Percentiles rank a stretch among this genome's conserved stretches.
Conservation (phyloP, 2,329 filamentous ascomycete genomes). For the Botrytis medusae region DNA sequence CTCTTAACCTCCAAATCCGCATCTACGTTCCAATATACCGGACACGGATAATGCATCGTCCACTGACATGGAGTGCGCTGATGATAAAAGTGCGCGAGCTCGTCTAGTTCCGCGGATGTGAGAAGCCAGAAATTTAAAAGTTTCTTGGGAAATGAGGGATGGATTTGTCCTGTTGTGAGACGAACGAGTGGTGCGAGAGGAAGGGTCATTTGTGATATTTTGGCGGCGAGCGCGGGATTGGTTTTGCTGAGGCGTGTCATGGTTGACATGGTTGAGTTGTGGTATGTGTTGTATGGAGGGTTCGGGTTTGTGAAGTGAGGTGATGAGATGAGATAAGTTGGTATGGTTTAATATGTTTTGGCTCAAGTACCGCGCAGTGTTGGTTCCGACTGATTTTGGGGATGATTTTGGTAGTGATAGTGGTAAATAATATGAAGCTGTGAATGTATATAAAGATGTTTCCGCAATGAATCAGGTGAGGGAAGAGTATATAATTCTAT, state of each 20-base stretch:
- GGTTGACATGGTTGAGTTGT: conserved; percentile 2
- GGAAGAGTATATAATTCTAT: background rate
- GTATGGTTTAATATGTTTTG: background rate
- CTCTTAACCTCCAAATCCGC: conserved; percentile 62
- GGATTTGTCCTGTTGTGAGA: conserved; percentile 59
- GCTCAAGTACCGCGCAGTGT: background rate
- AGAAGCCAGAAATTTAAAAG: conserved; percentile 73
- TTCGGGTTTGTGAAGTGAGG: background rate
- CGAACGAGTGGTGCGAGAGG: conserved; percentile 66
- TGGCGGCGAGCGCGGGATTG: conserved; percentile 56
- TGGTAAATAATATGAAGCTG: background rate
- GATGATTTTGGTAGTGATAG: too few relatives aligned
- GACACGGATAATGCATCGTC: conserved; percentile 63
- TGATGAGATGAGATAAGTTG: background rate
- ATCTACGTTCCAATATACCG: conserved; percentile 60
- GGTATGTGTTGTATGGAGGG: background rate
- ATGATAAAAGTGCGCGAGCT: conserved; percentile 70
- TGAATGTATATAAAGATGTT: conserved; percentile 12
- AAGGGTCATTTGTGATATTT: conserved; percentile 65
- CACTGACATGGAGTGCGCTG: conserved; percentile 60
- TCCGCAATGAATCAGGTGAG: conserved; percentile 3
- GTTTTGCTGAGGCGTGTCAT: conserved; percentile 24
- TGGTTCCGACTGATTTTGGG: background rate
- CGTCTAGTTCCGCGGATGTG: conserved; percentile 68
- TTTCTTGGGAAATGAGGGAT: conserved; percentile 63